These are phyloP conservation scores for Blastocystis sp. DNA, from an alignment of 352 stramenopile genomes.

Conservation along the genomic window DNA sequence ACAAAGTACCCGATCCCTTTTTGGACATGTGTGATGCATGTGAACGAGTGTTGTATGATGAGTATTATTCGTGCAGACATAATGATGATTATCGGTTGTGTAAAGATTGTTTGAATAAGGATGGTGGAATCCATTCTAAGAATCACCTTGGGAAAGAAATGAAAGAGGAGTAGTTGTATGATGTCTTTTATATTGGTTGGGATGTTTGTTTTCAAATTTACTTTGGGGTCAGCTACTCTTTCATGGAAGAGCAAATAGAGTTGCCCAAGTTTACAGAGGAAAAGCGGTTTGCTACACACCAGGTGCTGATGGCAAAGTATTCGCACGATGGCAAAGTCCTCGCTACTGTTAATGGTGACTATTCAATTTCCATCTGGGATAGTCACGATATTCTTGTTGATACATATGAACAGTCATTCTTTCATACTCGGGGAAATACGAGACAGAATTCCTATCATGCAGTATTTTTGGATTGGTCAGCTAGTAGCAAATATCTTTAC, in stretches of 20 bases:
- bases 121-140: conserved; percentile 20
- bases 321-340: background rate
- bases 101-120: conserved; percentile 43
- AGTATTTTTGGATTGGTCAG: background rate
- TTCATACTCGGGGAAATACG: background rate
- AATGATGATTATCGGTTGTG: conserved; percentile 51
- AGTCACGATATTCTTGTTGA: background rate
- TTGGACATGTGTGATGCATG: conserved; percentile 53
- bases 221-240: background rate
- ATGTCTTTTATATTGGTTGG: background rate
- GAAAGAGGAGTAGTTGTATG: background rate
- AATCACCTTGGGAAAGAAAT: background rate
- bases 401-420: background rate
- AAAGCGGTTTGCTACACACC: background rate
- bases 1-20: conserved; percentile 40
- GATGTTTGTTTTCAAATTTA: conserved; percentile 12
- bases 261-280: conserved; percentile 19
- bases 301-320: background rate
- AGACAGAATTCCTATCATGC: background rate
- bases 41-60: conserved; percentile 29
- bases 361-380: conserved; percentile 38
- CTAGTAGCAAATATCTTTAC: conserved; percentile 2
- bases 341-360: background rate
- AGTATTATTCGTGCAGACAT: conserved; percentile 24
- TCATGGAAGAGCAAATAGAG: background rate